These are phyloP conservation scores for Alternaria postmessia DNA, from an alignment of 2,329 filamentous ascomycete genomes.

Conservation along the genomic window DNA sequence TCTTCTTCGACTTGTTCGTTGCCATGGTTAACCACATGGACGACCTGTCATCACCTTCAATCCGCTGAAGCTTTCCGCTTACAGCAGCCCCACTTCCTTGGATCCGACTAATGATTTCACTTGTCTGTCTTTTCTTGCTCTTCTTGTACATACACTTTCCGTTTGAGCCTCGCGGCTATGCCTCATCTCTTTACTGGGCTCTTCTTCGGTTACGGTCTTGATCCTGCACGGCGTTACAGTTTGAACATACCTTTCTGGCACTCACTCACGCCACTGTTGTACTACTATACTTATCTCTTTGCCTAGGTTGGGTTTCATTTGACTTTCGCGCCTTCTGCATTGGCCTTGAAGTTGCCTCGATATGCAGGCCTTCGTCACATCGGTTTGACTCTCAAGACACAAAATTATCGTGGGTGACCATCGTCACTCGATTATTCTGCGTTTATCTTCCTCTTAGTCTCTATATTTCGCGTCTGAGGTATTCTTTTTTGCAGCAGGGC, in stretches of 20 bases:
- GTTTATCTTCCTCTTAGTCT: neutral
- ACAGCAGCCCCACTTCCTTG: slow-evolving; percentile 25
- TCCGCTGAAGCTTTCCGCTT: slow-evolving; percentile 11
- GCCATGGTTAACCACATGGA: slow-evolving; percentile 87
- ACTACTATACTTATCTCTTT: slow-evolving; percentile 8
- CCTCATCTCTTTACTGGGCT: neutral
- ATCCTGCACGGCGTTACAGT: neutral
- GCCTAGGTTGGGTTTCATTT: neutral
- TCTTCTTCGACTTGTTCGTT: slow-evolving; percentile 95
- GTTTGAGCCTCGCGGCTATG: slow-evolving; percentile 9
- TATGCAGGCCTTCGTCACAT: neutral
- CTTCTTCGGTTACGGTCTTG: neutral
- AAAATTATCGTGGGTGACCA: neutral
- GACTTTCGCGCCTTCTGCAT: neutral
- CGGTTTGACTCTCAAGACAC: neutral
- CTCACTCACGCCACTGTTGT: slow-evolving; percentile 1
- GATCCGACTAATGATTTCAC: neutral
- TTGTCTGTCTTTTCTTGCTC: neutral
- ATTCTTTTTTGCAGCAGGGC: neutral
- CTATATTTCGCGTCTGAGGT: neutral
- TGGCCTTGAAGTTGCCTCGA: slow-evolving; percentile 1
- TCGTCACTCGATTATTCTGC: neutral
- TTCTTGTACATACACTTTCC: slow-evolving; percentile 10
- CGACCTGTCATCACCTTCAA: slow-evolving; percentile 24
- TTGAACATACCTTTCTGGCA: slow-evolving; percentile 1